Conservation (phyloP, 1,284 basidiomycete species). For the Leucoagaricus sp. region DNA sequence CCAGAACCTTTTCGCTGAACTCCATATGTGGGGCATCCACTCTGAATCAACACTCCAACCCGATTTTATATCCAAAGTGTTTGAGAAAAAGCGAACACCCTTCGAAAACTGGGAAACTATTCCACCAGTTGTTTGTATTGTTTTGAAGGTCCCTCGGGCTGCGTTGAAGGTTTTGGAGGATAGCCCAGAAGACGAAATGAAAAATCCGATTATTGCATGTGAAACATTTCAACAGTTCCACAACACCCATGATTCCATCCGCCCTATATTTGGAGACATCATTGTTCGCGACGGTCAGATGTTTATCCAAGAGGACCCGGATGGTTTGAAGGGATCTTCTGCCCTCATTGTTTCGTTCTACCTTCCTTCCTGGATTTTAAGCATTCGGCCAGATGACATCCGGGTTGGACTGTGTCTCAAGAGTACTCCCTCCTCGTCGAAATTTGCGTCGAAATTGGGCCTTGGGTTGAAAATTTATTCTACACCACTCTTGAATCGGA, state of each 20-base stretch:
- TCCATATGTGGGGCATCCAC: slow-evolving; percentile 29
- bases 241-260: slow-evolving; percentile 39
- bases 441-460: slow-evolving; percentile 26
- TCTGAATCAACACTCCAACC: slow-evolving; percentile 25
- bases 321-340: slow-evolving; percentile 32
- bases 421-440: slow-evolving; percentile 11
- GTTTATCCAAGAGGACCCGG: slow-evolving; percentile 34
- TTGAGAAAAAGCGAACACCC: slow-evolving; percentile 6
- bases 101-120: slow-evolving; percentile 34
- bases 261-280: slow-evolving; percentile 36
- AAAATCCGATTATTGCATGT: slow-evolving; percentile 41
- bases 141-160: slow-evolving; percentile 34
- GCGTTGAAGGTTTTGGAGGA: slow-evolving; percentile 30
- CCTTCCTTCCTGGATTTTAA: slow-evolving; percentile 35
- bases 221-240: slow-evolving; percentile 25
- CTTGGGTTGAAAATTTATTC: slow-evolving; percentile 30
- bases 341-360: slow-evolving; percentile 41
- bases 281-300: slow-evolving; percentile 22
- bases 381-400: slow-evolving; percentile 18
- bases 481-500: slow-evolving; percentile 29
- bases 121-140: slow-evolving; percentile 35
- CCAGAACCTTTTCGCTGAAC: slow-evolving; percentile 44
- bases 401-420: slow-evolving; percentile 32
- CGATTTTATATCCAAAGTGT: slow-evolving; percentile 9
- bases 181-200: slow-evolving; percentile 21